Base-by-base conservation (phyloP, 768 basidiomycete genomes). In the Tephrocybe sp. region DNA sequence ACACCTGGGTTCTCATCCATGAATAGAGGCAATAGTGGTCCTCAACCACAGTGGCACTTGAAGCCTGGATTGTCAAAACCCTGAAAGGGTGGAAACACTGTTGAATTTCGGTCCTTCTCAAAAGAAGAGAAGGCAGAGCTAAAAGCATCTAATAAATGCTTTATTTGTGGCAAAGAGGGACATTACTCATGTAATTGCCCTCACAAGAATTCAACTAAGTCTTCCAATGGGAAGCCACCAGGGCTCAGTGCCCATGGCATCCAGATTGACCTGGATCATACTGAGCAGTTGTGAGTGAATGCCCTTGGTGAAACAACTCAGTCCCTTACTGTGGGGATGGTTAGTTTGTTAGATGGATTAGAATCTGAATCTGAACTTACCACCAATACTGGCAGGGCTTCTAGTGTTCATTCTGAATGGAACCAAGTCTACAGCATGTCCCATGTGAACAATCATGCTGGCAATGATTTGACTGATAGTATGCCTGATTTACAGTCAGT, bases 151-250 rank as follows among this genome's bases (percentile, higher is more conserved):
- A 56, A 58, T 7, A 51, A 47, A n/a, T 65, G 64, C 43, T 67
- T 60, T 34, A 38, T 47, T 0, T 67, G 62, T 36, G 45, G 54
- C 3, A 55, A 59, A 30, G 16, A n/a, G 0, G 64, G 63, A 1
- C 65, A 65, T 36, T 11, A 64, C 19, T 25, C 63, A 0, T 27
- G 61, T 1, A 60, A 62, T 24, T 67, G 66, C 27, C 64, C 61
- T 9, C 16, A 58, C 9, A 30, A 21, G 1, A 56, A 51, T 44
- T 40, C 36, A 0, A 30, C 59, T 5, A 47, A 49, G 27, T 47
- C 53, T 3, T 2, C 7, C 9, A 56, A 46, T 2, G 38, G 40
- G 0, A 63, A 63, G 24, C 64, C 64, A 3, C 64, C 62, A 2
- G 62, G 64, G 11, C 15, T 62, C 9, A 31, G 58, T 15, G 50